Evolutionary conservation across 352 stramenopile species (phyloP).

Genomic region (Phytophthora tentaculata): DNA sequence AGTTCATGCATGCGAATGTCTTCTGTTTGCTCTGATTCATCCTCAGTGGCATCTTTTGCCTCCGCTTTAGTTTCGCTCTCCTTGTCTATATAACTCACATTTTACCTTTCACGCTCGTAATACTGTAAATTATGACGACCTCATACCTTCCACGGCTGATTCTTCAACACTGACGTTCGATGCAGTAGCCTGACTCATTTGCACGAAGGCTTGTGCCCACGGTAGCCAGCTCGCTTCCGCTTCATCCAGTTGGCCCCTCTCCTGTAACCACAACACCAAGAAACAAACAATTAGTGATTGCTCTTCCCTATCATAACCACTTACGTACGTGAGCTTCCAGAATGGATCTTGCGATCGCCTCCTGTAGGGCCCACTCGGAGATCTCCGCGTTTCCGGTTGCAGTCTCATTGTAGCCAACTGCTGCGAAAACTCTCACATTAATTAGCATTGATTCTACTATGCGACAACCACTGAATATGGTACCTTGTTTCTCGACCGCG

Average conservation of each 20-base stretch:
- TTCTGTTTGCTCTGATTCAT: slow-evolving; percentile 12
- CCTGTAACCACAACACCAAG: too few species aligned
- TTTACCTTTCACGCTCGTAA: not conserved
- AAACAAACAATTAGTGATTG: too few species aligned
- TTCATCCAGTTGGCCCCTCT: slow-evolving; percentile 55
- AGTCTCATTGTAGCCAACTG: slow-evolving; percentile 17
- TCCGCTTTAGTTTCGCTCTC: slow-evolving; percentile 26
- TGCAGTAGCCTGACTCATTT: slow-evolving; percentile 47
- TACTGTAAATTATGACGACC: too few species aligned
- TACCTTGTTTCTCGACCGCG: slow-evolving; percentile 49
- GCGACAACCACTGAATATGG: not conserved
- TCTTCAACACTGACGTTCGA: not conserved
- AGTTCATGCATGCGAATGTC: slow-evolving; percentile 51
- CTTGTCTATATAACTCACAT: slow-evolving; percentile 10
- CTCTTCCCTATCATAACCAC: not conserved
- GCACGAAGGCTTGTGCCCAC: slow-evolving; percentile 69
- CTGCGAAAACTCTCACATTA: slow-evolving; percentile 11
- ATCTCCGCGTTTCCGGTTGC: slow-evolving; percentile 28
- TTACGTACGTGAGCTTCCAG: slow-evolving; percentile 60
- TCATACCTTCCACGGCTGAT: slow-evolving; percentile 13
- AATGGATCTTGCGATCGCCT: slow-evolving; percentile 71
- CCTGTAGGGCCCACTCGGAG: slow-evolving; percentile 70
- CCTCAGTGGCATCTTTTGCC: slow-evolving; percentile 6
- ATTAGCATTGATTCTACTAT: too few species aligned
- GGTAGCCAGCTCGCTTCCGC: slow-evolving; percentile 58